phyloP scores from a whole-genome alignment of 345 rosid genomes.

The Eucalyptus pauciflora region DNA sequence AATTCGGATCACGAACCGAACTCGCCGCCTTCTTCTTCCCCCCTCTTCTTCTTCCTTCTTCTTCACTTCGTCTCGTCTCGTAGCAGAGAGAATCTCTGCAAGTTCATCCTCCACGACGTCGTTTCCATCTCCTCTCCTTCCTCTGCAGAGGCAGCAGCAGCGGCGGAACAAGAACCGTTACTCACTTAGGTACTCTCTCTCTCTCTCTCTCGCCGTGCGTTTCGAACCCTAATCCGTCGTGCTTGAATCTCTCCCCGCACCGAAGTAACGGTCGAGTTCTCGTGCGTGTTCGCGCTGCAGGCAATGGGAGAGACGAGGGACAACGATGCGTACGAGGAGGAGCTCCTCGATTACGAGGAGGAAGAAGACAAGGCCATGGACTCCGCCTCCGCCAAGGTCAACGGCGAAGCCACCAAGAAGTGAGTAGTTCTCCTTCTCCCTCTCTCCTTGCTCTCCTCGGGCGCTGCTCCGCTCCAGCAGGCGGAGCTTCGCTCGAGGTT shows the following conservation, averaged over 20 bases:
- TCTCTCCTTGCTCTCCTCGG: too few species aligned
- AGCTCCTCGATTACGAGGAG: slow-evolving; percentile 96
- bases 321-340: slow-evolving; percentile 98
- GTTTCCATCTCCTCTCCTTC: neutral
- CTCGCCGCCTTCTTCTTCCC: neutral
- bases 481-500: neutral
- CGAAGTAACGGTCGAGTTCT: neutral
- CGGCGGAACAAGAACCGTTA: neutral
- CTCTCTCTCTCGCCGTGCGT: neutral
- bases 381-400: slow-evolving; percentile 50
- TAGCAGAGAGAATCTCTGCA: neutral
- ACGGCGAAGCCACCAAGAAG: slow-evolving; percentile 89
- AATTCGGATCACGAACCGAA: neutral
- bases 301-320: slow-evolving; percentile 87
- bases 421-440: slow-evolving; percentile 5
- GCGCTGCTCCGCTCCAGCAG: too few species aligned
- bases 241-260: too few species aligned
- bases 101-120: neutral
- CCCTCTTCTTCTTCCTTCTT: neutral
- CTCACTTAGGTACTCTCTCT: neutral
- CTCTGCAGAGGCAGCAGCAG: neutral
- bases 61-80: neutral
- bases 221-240: neutral
- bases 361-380: slow-evolving; percentile 88
- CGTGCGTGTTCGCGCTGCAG: neutral